Percentiles rank a stretch among this genome's conserved stretches.
Conservation (phyloP, 805 yeast species). For the Diddensiella santjacobensis region DNA sequence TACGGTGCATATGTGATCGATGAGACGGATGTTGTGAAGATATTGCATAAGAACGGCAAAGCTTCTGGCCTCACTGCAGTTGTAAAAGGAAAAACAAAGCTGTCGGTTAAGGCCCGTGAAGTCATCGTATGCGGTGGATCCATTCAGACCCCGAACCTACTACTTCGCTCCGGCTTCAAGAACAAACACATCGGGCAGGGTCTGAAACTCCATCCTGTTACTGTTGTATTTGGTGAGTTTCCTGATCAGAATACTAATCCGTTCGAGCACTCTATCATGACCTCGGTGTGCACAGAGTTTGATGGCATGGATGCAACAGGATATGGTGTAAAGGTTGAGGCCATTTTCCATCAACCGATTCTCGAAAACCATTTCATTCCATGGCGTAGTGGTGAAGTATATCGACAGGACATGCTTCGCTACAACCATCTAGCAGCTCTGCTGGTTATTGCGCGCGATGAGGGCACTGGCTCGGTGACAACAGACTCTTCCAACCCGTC, state of each 20-base stretch:
- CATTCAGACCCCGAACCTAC: slow-evolving; percentile 46
- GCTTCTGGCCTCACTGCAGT: slow-evolving; percentile 45
- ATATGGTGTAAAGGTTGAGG: slow-evolving; percentile 52
- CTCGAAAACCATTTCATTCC: slow-evolving; percentile 41
- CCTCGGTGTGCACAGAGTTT: slow-evolving; percentile 43
- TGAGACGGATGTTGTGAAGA: slow-evolving; percentile 39
- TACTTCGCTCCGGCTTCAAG: slow-evolving; percentile 46
- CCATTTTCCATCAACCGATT: slow-evolving; percentile 45
- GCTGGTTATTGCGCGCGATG: slow-evolving; percentile 47
- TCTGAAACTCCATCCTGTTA: slow-evolving; percentile 50
- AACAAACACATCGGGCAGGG: slow-evolving; percentile 50
- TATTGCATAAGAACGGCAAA: slow-evolving; percentile 40
- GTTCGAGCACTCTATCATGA: slow-evolving; percentile 45
- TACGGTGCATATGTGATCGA: slow-evolving; percentile 46
- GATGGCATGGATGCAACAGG: slow-evolving; percentile 50
- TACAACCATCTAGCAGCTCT: slow-evolving; percentile 40
- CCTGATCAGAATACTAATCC: slow-evolving; percentile 38
- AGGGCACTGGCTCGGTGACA: slow-evolving; percentile 39
- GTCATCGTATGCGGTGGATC: slow-evolving; percentile 47
- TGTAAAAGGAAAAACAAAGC: slow-evolving; percentile 28
- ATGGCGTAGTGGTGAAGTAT: slow-evolving; percentile 38
- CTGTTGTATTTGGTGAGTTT: slow-evolving; percentile 41
- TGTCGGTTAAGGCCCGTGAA: slow-evolving; percentile 41
- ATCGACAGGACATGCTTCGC: slow-evolving; percentile 33
- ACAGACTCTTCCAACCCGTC: slow-evolving; percentile 37